Conservation (phyloP, 2,329 filamentous ascomycete genomes). For the Domatiomyces catenatus region DNA sequence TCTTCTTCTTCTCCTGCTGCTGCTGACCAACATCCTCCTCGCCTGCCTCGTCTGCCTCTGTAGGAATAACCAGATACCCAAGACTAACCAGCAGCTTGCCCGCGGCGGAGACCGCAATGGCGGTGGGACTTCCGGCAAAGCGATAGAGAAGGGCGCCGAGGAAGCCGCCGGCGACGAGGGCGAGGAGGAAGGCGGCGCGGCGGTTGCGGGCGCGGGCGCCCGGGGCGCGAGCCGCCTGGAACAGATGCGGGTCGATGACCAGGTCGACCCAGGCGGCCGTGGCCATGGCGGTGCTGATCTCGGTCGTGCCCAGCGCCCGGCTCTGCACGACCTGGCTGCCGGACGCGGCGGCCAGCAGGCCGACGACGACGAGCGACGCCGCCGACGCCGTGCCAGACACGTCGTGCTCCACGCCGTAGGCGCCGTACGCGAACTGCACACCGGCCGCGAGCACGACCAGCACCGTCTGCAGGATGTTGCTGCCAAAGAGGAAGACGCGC, state of each 20-base stretch:
- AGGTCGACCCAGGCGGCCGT: constrained; percentile 49
- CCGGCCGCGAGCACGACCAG: constrained; percentile 40
- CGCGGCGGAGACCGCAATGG: constrained; percentile 5
- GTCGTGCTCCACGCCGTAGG: no score
- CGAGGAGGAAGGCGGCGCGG: constrained; percentile 34
- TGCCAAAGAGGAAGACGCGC: constrained; percentile 39
- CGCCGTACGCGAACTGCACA: constrained; percentile 21
- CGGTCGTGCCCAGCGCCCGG: constrained; percentile 39
- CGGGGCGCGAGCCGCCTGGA: constrained; percentile 28
- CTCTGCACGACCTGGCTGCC: constrained; percentile 46
- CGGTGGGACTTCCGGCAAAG: constrained; percentile 2
- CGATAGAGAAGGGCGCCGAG: constrained; percentile 29
- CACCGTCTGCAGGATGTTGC: constrained; percentile 39
- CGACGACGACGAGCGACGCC: constrained; percentile 32
- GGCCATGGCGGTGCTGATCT: constrained; percentile 51
- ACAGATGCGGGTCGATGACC: constrained; percentile 39
- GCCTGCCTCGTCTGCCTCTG: not conserved
- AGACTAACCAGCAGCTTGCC: constrained; percentile 10
- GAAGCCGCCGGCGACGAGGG: constrained; percentile 36
- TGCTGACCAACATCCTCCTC: not conserved
- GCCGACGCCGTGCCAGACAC: constrained; percentile 25
- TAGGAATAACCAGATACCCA: constrained; percentile 6
- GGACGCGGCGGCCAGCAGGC: constrained; percentile 39
- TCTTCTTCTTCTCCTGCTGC: not conserved
- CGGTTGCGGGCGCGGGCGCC: constrained; percentile 31